These are phyloP conservation scores for Kurtzmaniella cleridarum DNA, from an alignment of 805 yeast species.

Conservation along the genomic window DNA sequence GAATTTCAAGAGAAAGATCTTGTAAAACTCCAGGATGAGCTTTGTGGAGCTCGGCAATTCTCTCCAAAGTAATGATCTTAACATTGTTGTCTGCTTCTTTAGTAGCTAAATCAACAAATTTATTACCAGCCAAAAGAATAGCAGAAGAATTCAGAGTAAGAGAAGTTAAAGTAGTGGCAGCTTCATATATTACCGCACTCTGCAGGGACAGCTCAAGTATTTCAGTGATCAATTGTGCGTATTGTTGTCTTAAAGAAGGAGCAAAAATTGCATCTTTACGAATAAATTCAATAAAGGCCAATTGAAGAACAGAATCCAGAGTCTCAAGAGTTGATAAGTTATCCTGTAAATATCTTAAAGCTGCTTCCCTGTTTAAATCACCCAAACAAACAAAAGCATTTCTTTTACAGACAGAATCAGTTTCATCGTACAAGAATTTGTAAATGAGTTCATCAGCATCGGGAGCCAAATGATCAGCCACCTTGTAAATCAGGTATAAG, in stretches of 20 bases:
- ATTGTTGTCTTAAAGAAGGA: constrained; percentile 63
- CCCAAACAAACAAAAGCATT: constrained; percentile 90
- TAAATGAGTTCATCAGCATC: constrained; percentile 88
- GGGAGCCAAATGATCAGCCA: constrained; percentile 82
- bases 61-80: constrained; percentile 84
- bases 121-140: constrained; percentile 73
- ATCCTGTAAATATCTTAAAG: constrained; percentile 75
- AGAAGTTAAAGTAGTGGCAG: constrained; percentile 71
- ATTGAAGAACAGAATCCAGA: constrained; percentile 79
- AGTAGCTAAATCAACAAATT: constrained; percentile 81
- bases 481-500: constrained; percentile 72
- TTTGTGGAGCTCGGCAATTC: constrained; percentile 70
- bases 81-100: constrained; percentile 95
- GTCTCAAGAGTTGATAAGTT: constrained; percentile 54
- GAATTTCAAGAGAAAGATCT: constrained; percentile 77
- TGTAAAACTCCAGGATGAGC: constrained; percentile 78
- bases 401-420: constrained; percentile 90
- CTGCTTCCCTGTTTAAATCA: constrained; percentile 76
- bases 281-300: constrained; percentile 87
- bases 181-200: constrained; percentile 80
- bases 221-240: constrained; percentile 66
- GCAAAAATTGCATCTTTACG: constrained; percentile 68
- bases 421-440: constrained; percentile 71
- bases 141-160: constrained; percentile 62
- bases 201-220: constrained; percentile 54